Evolutionary conservation across 495 filamentous ascomycete species (phyloP), one percentile per base, ranked within the genome.

Genomic region (Lindgomyces ingoldianus): DNA sequence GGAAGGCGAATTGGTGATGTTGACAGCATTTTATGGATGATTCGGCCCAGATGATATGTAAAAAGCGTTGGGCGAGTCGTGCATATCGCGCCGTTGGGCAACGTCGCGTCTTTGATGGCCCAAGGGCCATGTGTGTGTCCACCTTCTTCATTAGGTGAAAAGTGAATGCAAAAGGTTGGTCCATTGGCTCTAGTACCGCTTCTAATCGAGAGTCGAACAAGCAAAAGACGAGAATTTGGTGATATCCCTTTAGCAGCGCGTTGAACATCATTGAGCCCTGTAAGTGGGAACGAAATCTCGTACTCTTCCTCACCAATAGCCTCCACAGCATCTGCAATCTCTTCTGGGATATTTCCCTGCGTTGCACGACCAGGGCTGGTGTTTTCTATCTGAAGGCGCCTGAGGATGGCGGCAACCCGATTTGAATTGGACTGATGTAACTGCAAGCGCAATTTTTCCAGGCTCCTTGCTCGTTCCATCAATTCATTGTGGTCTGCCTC

Each of bases 241-340:
- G 52, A 22, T 21, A 55, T 55, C 11, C 52, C 52, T 24, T 55
- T 55, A 3, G 27, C 25, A 39, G 52, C 52, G 22, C 52, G 52
- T 12, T 55, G 52, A 24, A 55, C 10, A 16, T 55, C 29, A 19
- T 55, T 55, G 12, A 55, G 27, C 3, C 11, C 14, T 11, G 52
- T 55, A 21, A 55, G 52, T 19, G 52, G 52, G 21, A 55, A 55
- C 3, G 52, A 16, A 27, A 55, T 21, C 22, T 55, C 52, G 52
- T 36, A 55, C 16, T 55, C 52, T 11, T 41, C 22, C 4, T 16
- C 12, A 4, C 30, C 29, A 12, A 55, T 21, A 36, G 4, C n/a
- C 22, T 55, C 52, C n/a, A 55, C 52, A 8, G 52, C 52, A 55
- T 55, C 26, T 3, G 52, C 25, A 3, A 55, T 55, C 4, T 55